Conservation (phyloP, 2,329 filamentous ascomycete genomes). For the Didymella sp. region DNA sequence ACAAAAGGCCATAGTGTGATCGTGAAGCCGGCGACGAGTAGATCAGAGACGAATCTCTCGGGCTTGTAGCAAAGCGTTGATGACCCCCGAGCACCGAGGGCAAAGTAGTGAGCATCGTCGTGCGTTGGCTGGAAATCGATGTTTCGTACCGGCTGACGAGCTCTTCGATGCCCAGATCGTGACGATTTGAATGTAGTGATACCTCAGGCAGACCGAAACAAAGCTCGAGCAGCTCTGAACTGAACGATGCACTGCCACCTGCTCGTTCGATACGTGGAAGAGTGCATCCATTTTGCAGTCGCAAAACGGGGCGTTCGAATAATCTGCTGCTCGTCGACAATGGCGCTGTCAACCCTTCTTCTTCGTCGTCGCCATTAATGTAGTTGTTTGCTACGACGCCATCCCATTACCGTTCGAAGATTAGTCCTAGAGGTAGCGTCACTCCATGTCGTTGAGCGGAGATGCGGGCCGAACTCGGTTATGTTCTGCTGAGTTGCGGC, state of each 20-base stretch:
- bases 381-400: neutral
- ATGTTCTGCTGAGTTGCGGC: neutral
- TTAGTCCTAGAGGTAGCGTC: neutral
- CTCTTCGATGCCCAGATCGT: neutral
- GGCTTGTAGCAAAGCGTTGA: neutral
- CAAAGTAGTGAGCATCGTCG: neutral
- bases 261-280: neutral
- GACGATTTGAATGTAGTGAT: neutral
- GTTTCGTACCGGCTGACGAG: neutral
- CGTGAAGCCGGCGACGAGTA: neutral
- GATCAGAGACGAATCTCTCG: too few species aligned
- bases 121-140: neutral
- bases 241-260: neutral
- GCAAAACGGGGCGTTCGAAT: neutral
- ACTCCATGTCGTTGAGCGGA: neutral
- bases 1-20: neutral
- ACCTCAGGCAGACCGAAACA: neutral
- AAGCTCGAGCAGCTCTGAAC: neutral
- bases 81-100: neutral
- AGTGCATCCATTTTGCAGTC: neutral
- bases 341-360: neutral
- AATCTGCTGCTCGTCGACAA: neutral
- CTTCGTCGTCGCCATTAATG: neutral
- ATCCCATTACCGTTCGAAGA: neutral
- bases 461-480: too few species aligned